Percentiles rank a stretch among this genome's conserved stretches.
Evolutionary conservation across 2,329 filamentous ascomycete species (phyloP).

Genomic region (Hypoxylon sp.): DNA sequence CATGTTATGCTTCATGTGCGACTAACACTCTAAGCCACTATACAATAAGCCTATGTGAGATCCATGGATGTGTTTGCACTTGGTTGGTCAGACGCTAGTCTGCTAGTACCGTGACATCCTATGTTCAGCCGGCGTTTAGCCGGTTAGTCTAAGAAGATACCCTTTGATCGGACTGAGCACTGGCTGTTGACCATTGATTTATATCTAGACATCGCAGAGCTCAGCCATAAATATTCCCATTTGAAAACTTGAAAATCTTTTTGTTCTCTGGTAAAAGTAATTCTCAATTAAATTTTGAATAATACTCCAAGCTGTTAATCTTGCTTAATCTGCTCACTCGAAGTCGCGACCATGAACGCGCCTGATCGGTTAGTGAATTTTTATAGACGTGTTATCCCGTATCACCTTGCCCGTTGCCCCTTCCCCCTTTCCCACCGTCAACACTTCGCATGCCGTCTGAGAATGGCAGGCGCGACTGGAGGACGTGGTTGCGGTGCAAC

Average conservation of each 20-base stretch:
- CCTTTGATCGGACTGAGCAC: slow-evolving; percentile 20
- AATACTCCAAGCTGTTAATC: neutral
- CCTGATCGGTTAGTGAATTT: slow-evolving; percentile 63
- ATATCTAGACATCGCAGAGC: slow-evolving; percentile 1
- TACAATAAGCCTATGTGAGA: too few species aligned
- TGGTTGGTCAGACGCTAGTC: too few species aligned
- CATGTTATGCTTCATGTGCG: too few species aligned
- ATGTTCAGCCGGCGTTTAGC: slow-evolving; percentile 31
- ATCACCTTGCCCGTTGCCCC: slow-evolving; percentile 12
- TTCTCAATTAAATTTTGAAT: too few species aligned
- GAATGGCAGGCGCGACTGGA: neutral
- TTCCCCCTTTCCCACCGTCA: slow-evolving; percentile 2
- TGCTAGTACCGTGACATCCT: too few species aligned
- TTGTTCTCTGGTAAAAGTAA: too few species aligned
- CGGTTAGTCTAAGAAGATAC: slow-evolving; percentile 33
- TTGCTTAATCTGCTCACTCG: neutral
- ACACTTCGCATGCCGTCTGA: neutral
- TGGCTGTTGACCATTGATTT: slow-evolving; percentile 4
- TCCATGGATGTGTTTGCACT: too few species aligned
- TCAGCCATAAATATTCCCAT: neutral
- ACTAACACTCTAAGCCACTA: too few species aligned
- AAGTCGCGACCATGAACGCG: slow-evolving; percentile 63
- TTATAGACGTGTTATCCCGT: slow-evolving; percentile 18
- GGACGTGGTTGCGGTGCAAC: neutral
- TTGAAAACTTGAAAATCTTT: neutral